Conservation (phyloP, 139 green algal genomes). For the Marvania coccoides region DNA sequence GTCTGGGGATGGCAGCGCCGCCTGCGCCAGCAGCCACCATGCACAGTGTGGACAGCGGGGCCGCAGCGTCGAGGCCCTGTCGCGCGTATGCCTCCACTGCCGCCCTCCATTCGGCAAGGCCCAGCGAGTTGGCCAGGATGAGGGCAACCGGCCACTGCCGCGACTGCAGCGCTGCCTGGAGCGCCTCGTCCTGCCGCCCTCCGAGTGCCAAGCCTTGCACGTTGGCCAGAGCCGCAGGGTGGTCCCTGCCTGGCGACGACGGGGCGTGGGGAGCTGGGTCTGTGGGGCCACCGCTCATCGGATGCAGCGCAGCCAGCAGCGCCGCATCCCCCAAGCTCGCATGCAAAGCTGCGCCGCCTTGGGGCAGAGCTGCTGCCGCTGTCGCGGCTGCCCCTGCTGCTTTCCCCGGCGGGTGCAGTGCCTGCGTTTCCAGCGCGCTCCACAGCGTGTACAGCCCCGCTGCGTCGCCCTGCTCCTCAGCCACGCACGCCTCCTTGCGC, state of each 20-base stretch:
- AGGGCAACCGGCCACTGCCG: slow-evolving; percentile 63
- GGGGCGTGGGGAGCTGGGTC: background rate
- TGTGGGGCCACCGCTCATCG: background rate
- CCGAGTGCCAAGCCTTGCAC: slow-evolving; percentile 52
- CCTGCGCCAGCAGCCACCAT: slow-evolving; percentile 27
- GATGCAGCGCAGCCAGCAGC: background rate
- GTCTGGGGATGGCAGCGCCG: background rate
- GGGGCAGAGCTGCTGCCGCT: slow-evolving; percentile 6
- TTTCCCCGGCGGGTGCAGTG: background rate
- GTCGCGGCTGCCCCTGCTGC: background rate
- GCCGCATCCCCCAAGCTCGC: background rate
- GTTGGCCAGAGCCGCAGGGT: slow-evolving; percentile 20
- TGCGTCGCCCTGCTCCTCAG: background rate
- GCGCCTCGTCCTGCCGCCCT: slow-evolving; percentile 36
- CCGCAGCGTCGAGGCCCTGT: slow-evolving; percentile 19
- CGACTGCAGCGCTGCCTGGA: slow-evolving; percentile 20
- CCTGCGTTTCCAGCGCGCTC: background rate
- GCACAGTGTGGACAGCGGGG: slow-evolving; percentile 52
- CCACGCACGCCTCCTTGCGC: slow-evolving; percentile 14
- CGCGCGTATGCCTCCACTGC: slow-evolving; percentile 31
- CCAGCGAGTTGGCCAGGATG: slow-evolving; percentile 44
- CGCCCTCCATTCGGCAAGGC: slow-evolving; percentile 18
- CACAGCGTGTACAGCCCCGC: background rate
- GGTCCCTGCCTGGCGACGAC: background rate
- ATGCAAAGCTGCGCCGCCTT: slow-evolving; percentile 9